These are phyloP conservation scores for Fusarium pininemorale DNA, from an alignment of 2,329 filamentous ascomycete species.

Conservation along the genomic window DNA sequence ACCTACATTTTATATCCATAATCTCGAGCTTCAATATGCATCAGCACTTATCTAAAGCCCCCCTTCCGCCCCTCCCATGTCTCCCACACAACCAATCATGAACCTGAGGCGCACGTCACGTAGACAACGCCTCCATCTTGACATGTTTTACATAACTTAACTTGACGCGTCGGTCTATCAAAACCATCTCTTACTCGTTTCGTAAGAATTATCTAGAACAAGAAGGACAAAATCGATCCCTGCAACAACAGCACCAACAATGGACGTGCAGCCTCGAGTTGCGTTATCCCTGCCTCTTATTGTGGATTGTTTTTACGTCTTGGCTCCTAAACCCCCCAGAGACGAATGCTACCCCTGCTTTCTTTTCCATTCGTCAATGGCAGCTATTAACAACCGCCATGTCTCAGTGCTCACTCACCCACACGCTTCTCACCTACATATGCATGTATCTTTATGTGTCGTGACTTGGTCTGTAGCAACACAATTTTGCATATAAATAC, in stretches of 20 bases:
- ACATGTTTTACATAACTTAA: background rate
- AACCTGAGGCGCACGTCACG: constrained; percentile 26
- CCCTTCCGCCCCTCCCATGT: constrained; percentile 1
- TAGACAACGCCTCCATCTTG: constrained; percentile 28
- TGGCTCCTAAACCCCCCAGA: constrained; percentile 22
- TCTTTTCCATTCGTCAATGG: constrained; percentile 27
- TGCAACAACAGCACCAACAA: background rate
- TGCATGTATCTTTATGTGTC: background rate
- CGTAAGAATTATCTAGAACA: constrained; percentile 10
- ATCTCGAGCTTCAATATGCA: constrained; percentile 1
- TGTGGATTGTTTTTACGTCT: constrained; percentile 4
- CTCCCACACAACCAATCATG: constrained; percentile 20
- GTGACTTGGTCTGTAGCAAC: background rate
- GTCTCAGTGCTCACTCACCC: background rate
- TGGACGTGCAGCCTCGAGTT: background rate
- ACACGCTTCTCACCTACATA: constrained; percentile 1
- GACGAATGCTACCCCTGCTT: background rate
- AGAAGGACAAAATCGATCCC: constrained; percentile 5
- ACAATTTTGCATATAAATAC: background rate
- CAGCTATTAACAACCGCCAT: constrained; percentile 6
- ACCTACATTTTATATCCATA: background rate
- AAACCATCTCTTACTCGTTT: background rate
- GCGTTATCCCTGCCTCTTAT: background rate
- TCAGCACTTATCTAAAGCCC: constrained; percentile 14
- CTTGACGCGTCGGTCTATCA: background rate